phyloP scores from a whole-genome alignment of 2,329 filamentous ascomycete genomes.

The Sodiomyces alkalinus region DNA sequence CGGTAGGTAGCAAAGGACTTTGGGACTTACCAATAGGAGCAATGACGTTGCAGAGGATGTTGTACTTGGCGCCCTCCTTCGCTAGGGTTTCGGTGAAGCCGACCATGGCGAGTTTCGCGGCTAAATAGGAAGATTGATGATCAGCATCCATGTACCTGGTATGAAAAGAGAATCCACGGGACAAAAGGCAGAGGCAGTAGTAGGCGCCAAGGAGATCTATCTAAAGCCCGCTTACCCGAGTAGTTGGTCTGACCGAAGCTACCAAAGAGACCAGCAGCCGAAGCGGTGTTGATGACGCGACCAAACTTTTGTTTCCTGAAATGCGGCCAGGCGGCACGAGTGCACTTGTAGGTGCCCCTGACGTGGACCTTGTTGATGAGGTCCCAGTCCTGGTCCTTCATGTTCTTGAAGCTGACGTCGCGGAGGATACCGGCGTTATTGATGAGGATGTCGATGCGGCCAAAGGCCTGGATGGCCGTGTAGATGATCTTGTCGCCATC shows the following conservation, averaged over 20 bases:
- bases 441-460: slow-evolving; percentile 85
- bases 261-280: slow-evolving; percentile 89
- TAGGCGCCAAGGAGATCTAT: no score
- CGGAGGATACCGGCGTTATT: slow-evolving; percentile 97
- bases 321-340: slow-evolving; percentile 87
- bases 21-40: slow-evolving; percentile 61
- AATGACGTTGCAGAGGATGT: slow-evolving; percentile 90
- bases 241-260: slow-evolving; percentile 96
- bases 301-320: slow-evolving; percentile 99
- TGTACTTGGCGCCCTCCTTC: slow-evolving; percentile 96
- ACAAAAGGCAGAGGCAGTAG: no score
- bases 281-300: slow-evolving; percentile 89
- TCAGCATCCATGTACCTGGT: slow-evolving; percentile 1
- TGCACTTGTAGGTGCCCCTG: slow-evolving; percentile 87
- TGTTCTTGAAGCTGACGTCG: slow-evolving; percentile 96
- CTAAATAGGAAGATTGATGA: slow-evolving; percentile 25
- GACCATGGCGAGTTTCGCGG: slow-evolving; percentile 87
- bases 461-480: slow-evolving; percentile 64
- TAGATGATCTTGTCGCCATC: slow-evolving; percentile 90
- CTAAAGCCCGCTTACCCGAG: slow-evolving; percentile 40
- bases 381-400: slow-evolving; percentile 95
- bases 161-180: no score
- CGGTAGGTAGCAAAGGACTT: background rate
- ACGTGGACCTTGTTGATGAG: slow-evolving; percentile 87
- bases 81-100: slow-evolving; percentile 96